A percentile compares a stretch with the other conserved stretches of the same genome.
Conservation (phyloP, 306 rosid species). For the Delonix regia region DNA sequence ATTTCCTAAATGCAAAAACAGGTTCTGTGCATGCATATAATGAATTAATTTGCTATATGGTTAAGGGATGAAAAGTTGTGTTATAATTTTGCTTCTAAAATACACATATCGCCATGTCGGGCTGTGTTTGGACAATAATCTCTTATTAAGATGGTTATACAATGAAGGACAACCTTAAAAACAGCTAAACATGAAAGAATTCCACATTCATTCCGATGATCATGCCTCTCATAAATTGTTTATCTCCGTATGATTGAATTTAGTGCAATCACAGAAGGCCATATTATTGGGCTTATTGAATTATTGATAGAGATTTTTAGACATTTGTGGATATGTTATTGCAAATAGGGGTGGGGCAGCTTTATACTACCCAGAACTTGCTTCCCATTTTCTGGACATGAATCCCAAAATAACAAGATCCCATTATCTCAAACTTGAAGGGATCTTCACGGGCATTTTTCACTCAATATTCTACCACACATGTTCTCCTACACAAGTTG, state of each 20-base stretch:
- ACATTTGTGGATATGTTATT: conserved; percentile 11
- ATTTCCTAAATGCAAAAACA: neutral
- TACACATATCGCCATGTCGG: neutral
- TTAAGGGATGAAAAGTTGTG: neutral
- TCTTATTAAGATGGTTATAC: neutral
- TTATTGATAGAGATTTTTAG: conserved; percentile 8
- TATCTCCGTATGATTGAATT: conserved; percentile 7
- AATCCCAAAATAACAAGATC: neutral
- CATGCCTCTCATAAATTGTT: neutral
- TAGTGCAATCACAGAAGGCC: neutral
- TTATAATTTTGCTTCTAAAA: no score
- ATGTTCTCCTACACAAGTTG: neutral
- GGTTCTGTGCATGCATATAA: neutral
- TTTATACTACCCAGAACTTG: neutral
- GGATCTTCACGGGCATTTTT: conserved; percentile 14
- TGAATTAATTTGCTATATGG: neutral
- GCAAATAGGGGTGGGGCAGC: neutral
- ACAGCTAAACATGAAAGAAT: neutral
- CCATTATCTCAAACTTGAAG: conserved; percentile 8
- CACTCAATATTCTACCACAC: neutral
- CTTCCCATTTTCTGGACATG: conserved; percentile 20
- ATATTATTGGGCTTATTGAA: neutral
- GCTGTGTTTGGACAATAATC: neutral
- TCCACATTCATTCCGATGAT: neutral
- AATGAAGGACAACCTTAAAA: neutral